Evolutionary conservation across 2,329 filamentous ascomycete genomes (phyloP), one percentile per base, ranked within the genome.

Genomic region (Aureobasidium sp.): DNA sequence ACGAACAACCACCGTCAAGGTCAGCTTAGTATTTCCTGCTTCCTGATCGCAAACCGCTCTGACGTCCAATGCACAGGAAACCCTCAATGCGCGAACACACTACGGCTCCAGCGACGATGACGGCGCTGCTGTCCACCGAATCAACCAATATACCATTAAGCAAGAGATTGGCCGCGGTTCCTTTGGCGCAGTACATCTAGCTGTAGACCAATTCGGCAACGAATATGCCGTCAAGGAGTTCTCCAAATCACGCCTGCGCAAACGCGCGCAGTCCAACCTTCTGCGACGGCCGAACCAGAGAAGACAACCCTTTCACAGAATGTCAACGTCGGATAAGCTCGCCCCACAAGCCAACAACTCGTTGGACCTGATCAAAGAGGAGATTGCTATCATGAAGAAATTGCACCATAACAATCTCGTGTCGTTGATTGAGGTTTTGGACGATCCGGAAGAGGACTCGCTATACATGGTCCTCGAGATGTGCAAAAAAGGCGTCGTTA

Each of bases 321-420:
- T 83, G 68, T 82, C 83, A 10, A 79, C 80, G 8, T 76, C 76
- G 7, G 80, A 84, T 47, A 76, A 79, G 53, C 75, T 77, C 27
- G 73, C 75, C 26, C 78, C 82, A 64, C 77, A 80, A 50, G 82
- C 82, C 47, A 87, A 89, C 71, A 87, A 87, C 67, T 85, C 93
- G 0, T 79, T 97, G 13, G 89, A 89, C 70, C 79, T 97, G 64
- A 97, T 99, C 73, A 89, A 91, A 64, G 90, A 96, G 74, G 94
- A 99, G 75, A 94, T 97, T 69, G 94, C 94, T 63, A 95, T 97
- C 72, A 97, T 99, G 92, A 99, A 97, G 80, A 97, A 97, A 77
- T 82, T 97, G 51, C 87, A 97, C 71, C 94, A 99, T 71, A 88
- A 87, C 32, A 99, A 97, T 71, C 79, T 99, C n/a, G 93, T 97